phyloP scores from a whole-genome alignment of 306 rosid species.

The Lathyrus sativus region DNA sequence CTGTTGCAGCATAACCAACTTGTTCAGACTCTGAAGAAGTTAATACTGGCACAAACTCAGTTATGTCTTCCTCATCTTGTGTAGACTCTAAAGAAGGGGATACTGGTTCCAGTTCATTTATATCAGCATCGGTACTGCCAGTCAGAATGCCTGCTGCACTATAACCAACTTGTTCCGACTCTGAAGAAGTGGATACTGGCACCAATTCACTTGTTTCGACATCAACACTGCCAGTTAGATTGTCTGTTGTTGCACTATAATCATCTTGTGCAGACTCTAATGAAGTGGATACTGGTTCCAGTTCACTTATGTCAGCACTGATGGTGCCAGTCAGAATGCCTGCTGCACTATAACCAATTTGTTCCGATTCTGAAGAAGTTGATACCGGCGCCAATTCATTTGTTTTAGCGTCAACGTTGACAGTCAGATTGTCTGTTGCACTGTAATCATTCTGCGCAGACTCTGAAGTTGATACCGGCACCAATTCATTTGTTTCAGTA shows the following conservation, averaged over 20 bases:
- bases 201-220: background rate
- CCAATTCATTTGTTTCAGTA: no score
- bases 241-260: constrained; percentile 21
- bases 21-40: constrained; percentile 12
- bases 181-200: constrained; percentile 26
- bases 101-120: constrained; percentile 14
- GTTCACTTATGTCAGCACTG: constrained; percentile 17
- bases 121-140: constrained; percentile 23
- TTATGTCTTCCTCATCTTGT: background rate
- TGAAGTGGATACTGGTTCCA: constrained; percentile 11
- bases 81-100: constrained; percentile 23
- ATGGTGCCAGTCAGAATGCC: background rate
- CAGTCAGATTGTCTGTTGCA: no score
- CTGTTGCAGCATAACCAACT: background rate
- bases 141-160: constrained; percentile 4
- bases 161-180: constrained; percentile 22
- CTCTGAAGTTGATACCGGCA: no score
- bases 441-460: no score
- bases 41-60: constrained; percentile 15
- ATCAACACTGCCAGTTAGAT: constrained; percentile 18
- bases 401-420: no score
- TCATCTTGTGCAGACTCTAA: constrained; percentile 15
- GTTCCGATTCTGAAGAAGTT: no score
- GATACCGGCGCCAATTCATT: no score
- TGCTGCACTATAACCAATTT: no score